Base-by-base conservation (phyloP, 768 basidiomycete species). In the Lactarius sp. region DNA sequence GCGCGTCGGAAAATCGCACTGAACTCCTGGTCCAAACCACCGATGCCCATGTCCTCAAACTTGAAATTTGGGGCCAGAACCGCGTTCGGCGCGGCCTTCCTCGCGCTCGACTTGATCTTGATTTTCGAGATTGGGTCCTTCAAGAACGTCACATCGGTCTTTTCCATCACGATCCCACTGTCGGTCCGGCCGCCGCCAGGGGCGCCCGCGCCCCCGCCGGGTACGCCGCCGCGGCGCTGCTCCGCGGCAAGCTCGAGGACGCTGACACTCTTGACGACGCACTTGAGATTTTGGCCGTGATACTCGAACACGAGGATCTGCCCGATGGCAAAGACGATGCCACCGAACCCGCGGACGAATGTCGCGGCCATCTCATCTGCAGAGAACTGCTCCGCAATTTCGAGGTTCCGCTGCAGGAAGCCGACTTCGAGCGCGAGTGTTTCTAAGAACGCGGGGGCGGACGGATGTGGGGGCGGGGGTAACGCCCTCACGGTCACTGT, bases 1-100 rank as follows among this genome's bases (percentile, higher is more conserved):
- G 97, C 97, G 71, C 97, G 90, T 73, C 97, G 91, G 80, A 99
- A 99, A 71, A 99, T 99, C 49, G 93, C 87, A 60, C 85, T 85
- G 72, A 99, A 99, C 73, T 99, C 97, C 8, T 85, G 80, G 73
- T 99, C 97, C 39, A 99, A 80, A 71, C 97, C 97, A 71, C 97
- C 97, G 70, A 99, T 98, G 18, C 97, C 97, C 96, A 99, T 98
- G 74, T 99, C 97, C 71, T 96, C 92, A 66, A 99, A 99, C 75
- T 97, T 98, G 84, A 99, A 99, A 76, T 98, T 98, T 1, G 97
- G 94, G 0, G 94, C 87, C 10, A 99, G 82, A 69, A 99, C 96
- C 0, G 97, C 94, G 72, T 98, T 98, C 7, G 94, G 85, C 6
- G 94, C 87, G 0, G 92, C 85, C 93, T 90, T 92, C 75, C 90